phyloP scores from a whole-genome alignment of 805 yeast species.

The Wickerhamomyces tratensis region DNA sequence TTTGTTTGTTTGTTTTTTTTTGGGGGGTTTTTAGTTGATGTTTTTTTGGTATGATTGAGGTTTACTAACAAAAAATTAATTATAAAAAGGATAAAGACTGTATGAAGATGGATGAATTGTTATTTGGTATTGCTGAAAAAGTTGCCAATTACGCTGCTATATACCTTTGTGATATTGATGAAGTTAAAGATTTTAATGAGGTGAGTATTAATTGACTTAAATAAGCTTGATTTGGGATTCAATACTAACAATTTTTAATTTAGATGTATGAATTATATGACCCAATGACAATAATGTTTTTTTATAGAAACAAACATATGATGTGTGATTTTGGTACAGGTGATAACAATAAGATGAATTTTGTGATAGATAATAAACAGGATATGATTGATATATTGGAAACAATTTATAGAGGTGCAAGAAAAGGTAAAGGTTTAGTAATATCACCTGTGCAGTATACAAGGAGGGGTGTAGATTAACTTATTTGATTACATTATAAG shows the following conservation, averaged over 20 bases:
- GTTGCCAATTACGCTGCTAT: conserved; percentile 82
- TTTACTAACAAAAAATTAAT: background rate
- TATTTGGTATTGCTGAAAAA: conserved; percentile 72
- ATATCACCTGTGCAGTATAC: conserved; percentile 48
- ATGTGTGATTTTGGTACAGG: conserved; percentile 99
- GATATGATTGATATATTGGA: conserved; percentile 89
- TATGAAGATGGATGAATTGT: conserved; percentile 82
- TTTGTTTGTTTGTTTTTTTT: too few species aligned
- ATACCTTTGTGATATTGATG: conserved; percentile 80
- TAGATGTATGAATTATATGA: conserved; percentile 85
- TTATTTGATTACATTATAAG: too few species aligned
- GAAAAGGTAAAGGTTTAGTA: conserved; percentile 87
- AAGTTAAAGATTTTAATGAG: conserved; percentile 82
- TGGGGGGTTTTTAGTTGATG: too few species aligned
- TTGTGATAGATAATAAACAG: conserved; percentile 67
- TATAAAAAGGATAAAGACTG: conserved; percentile 47
- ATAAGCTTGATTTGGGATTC: background rate
- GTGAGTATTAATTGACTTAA: conserved; percentile 17
- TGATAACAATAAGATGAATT: conserved; percentile 88
- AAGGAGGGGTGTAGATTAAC: conserved; percentile 3
- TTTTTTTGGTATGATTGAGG: too few species aligned
- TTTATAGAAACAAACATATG: conserved; percentile 89
- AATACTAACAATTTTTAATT: background rate
- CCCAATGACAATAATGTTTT: conserved; percentile 89
- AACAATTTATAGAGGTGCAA: conserved; percentile 82